These are phyloP conservation scores for Trichopus zeylanicus DNA, from an alignment of 116 monocot genomes.

Conservation along the genomic window DNA sequence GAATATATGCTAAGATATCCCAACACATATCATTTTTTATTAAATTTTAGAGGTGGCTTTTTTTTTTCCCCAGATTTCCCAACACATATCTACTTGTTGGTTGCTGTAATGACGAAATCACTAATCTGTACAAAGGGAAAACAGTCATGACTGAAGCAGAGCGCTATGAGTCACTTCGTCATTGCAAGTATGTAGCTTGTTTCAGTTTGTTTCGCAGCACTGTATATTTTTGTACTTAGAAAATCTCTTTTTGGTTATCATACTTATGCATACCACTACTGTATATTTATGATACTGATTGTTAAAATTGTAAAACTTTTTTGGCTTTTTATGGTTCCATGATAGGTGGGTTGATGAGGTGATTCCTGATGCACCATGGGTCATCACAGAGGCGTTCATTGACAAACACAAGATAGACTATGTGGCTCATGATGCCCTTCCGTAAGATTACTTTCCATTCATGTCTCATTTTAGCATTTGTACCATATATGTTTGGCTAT, in stretches of 20 bases:
- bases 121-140: constrained; percentile 78
- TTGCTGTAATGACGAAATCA: constrained; percentile 91
- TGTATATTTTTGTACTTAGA: too few relatives aligned
- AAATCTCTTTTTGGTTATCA: too few relatives aligned
- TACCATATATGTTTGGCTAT: too few relatives aligned
- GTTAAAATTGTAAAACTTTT: too few relatives aligned
- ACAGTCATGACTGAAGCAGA: constrained; percentile 90
- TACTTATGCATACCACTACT: too few relatives aligned
- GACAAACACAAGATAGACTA: constrained; percentile 74
- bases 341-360: constrained; percentile 81
- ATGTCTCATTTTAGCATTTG: too few relatives aligned
- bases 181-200: constrained; percentile 61
- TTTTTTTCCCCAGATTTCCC: constrained; percentile 49
- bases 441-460: constrained; percentile 31
- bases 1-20: not conserved
- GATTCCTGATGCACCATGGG: constrained; percentile 79
- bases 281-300: too few relatives aligned
- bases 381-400: constrained; percentile 58
- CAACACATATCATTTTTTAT: not conserved
- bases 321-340: not conserved
- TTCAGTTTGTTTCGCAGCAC: too few relatives aligned
- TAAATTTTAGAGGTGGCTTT: not conserved
- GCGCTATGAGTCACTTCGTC: constrained; percentile 93
- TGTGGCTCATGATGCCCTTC: constrained; percentile 74
- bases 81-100: constrained; percentile 90